Conservation (phyloP, 2,329 filamentous ascomycete species). For the Ascochyta lentis region DNA sequence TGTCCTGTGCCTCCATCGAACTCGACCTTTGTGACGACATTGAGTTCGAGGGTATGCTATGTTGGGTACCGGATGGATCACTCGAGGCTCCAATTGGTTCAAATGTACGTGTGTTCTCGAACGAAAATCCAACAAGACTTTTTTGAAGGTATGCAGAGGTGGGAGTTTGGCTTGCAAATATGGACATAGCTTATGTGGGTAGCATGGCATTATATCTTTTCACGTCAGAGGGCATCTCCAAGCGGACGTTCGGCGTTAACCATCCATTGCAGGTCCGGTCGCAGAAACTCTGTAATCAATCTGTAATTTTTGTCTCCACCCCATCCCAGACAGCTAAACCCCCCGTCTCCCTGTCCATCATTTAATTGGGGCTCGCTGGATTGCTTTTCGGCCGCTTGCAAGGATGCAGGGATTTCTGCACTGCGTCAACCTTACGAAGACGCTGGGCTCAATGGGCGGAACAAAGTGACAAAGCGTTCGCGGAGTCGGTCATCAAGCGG, state of each 20-base stretch:
- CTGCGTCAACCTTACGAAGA: slow-evolving; percentile 48
- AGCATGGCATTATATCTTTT: slow-evolving; percentile 49
- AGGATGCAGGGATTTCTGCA: slow-evolving; percentile 40
- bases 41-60: slow-evolving; percentile 4
- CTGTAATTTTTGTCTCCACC: slow-evolving; percentile 39
- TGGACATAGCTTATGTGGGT: slow-evolving; percentile 37
- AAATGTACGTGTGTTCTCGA: slow-evolving; percentile 13
- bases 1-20: slow-evolving; percentile 53
- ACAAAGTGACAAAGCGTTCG: slow-evolving; percentile 43
- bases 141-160: slow-evolving; percentile 18
- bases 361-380: slow-evolving; percentile 44
- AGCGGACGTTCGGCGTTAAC: slow-evolving; percentile 44
- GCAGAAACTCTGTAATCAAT: slow-evolving; percentile 11
- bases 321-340: slow-evolving; percentile 34
- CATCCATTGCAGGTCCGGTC: slow-evolving; percentile 2
- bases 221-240: slow-evolving; percentile 46
- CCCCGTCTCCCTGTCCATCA: slow-evolving; percentile 38
- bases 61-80: not conserved
- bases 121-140: slow-evolving; percentile 13
- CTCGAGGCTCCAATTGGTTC: slow-evolving; percentile 6
- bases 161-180: slow-evolving; percentile 40
- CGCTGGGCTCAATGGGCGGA: slow-evolving; percentile 37
- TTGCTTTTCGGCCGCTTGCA: slow-evolving; percentile 40
- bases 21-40: slow-evolving; percentile 47
- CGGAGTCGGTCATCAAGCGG: slow-evolving; percentile 40